Conservation (phyloP, 192 early-diverging fungal species). For the Umbelopsis ramanniana region DNA sequence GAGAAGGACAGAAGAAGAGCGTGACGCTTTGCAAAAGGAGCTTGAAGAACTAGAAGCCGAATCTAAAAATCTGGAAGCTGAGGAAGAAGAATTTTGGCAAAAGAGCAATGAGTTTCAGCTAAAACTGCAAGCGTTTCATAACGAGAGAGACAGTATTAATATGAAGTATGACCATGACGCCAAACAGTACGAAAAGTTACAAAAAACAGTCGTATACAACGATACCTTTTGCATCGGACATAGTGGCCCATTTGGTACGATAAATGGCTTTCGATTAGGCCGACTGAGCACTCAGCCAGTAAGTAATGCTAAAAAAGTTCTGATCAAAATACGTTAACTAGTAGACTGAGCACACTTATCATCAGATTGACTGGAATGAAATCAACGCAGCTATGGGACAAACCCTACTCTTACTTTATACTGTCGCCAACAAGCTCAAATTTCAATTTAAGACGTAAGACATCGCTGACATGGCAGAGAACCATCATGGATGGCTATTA, state of each 20-base stretch:
- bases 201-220: constrained; percentile 94
- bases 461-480: neutral
- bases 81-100: constrained; percentile 72
- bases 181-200: constrained; percentile 78
- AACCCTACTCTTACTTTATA: constrained; percentile 82
- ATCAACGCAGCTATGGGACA: constrained; percentile 98
- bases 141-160: constrained; percentile 81
- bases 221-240: constrained; percentile 91
- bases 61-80: constrained; percentile 53
- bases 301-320: neutral
- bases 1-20: constrained; percentile 51
- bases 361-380: constrained; percentile 89
- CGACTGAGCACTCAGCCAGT: constrained; percentile 74
- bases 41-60: constrained; percentile 57
- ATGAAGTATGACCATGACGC: constrained; percentile 78
- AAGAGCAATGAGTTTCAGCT: constrained; percentile 76
- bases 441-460: constrained; percentile 79
- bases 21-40: constrained; percentile 50
- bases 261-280: constrained; percentile 93
- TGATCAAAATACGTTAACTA: neutral
- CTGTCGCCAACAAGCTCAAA: constrained; percentile 81
- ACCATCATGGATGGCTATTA: neutral
- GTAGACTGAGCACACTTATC: neutral
- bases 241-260: constrained; percentile 86
- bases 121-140: constrained; percentile 64